Evolutionary conservation across 2,329 filamentous ascomycete species (phyloP).

Genomic region (Pseudocercospora fuligena): DNA sequence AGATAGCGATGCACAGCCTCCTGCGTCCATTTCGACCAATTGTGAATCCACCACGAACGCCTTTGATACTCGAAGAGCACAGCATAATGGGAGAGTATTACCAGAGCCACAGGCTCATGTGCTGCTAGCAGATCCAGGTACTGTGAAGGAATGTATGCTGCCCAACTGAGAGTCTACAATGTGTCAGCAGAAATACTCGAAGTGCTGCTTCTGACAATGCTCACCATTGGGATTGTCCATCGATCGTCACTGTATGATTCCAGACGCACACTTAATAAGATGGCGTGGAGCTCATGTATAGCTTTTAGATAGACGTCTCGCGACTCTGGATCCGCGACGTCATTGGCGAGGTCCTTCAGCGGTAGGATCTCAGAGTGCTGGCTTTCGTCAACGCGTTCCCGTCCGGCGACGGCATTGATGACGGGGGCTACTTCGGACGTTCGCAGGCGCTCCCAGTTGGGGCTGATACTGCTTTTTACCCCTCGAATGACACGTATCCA

Average conservation of each 20-base stretch:
- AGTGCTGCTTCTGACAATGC: background rate
- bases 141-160: conserved; percentile 3
- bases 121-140: conserved; percentile 20
- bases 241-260: conserved; percentile 2
- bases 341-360: conserved; percentile 14
- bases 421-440: conserved; percentile 24
- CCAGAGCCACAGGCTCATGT: conserved; percentile 18
- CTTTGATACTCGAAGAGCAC: conserved; percentile 21
- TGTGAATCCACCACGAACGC: conserved; percentile 20
- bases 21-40: conserved; percentile 25
- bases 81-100: conserved; percentile 24
- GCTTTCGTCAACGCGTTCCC: conserved; percentile 7
- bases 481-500: conserved; percentile 27
- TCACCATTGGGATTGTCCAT: background rate
- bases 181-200: background rate
- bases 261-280: conserved; percentile 16
- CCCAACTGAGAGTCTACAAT: conserved; percentile 17
- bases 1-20: conserved; percentile 19
- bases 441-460: conserved; percentile 21
- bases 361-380: conserved; percentile 15
- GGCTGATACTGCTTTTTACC: conserved; percentile 14
- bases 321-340: background rate
- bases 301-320: conserved; percentile 14
- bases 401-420: background rate
- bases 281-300: conserved; percentile 20